These are phyloP conservation scores for Trichodelitschia bisporula DNA, from an alignment of 495 filamentous ascomycete species.

Conservation along the genomic window DNA sequence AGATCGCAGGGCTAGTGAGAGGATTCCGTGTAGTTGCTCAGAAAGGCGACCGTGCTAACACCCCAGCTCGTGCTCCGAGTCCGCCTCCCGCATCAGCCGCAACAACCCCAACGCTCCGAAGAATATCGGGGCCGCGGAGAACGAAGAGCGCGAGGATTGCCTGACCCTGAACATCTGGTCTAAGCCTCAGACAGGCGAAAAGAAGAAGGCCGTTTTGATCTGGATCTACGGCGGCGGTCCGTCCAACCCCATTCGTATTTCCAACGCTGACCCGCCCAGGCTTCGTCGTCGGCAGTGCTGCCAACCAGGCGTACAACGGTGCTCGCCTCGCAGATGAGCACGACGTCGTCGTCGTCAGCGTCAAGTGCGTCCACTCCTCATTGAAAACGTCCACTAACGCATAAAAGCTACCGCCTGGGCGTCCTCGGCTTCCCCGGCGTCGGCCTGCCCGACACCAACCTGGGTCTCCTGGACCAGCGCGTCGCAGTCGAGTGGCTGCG, in stretches of 20 bases:
- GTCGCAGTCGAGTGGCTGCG: conserved; percentile 28
- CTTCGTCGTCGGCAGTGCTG: conserved; percentile 5
- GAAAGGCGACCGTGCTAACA: neutral
- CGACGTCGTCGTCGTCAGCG: conserved; percentile 20
- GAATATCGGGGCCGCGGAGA: conserved; percentile 1
- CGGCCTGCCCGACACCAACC: conserved; percentile 14
- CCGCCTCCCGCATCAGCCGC: neutral
- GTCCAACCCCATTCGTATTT: too few species aligned
- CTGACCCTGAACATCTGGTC: conserved; percentile 17
- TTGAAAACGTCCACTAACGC: neutral
- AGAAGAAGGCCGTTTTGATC: conserved; percentile 14
- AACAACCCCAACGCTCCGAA: neutral
- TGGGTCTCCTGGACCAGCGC: conserved; percentile 22
- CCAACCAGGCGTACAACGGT: conserved; percentile 7
- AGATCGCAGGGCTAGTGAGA: conserved; percentile 1
- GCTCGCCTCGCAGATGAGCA: conserved; percentile 11
- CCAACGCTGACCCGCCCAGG: too few species aligned
- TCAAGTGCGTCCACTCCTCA: conserved; percentile 12
- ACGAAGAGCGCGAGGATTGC: conserved; percentile 13
- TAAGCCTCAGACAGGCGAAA: conserved; percentile 10
- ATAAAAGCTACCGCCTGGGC: conserved; percentile 19
- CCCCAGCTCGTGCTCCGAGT: neutral
- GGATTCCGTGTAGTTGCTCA: neutral
- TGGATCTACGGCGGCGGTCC: conserved; percentile 15
- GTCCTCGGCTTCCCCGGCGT: conserved; percentile 25